Percentiles rank a stretch among this genome's conserved stretches.
Conservation (phyloP, 768 basidiomycete genomes). For the Tephrocybe sp. region DNA sequence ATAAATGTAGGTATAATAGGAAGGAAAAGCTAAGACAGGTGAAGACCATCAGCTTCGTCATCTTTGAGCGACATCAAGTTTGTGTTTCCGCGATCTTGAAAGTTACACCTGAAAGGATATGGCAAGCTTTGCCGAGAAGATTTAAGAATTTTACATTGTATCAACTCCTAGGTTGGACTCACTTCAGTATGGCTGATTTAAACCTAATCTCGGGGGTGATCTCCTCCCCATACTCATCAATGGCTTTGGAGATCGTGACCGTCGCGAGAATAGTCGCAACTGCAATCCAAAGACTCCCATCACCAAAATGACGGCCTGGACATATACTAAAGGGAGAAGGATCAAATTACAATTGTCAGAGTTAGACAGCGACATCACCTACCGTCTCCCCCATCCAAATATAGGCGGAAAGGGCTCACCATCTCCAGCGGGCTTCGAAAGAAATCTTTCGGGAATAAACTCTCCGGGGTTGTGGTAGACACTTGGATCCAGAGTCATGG, state of each 20-base stretch:
- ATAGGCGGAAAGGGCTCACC: constrained; percentile 19
- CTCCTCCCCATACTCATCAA: constrained; percentile 26
- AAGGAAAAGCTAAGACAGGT: too few species aligned
- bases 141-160: too few species aligned
- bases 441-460: constrained; percentile 28
- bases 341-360: background rate
- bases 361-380: background rate
- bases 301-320: constrained; percentile 27
- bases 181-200: constrained; percentile 3
- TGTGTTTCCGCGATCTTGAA: constrained; percentile 2
- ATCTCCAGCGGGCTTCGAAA: constrained; percentile 20
- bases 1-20: too few species aligned
- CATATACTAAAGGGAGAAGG: constrained; percentile 14
- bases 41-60: background rate
- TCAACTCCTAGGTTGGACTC: background rate
- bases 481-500: constrained; percentile 27
- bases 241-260: constrained; percentile 24
- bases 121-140: background rate
- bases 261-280: constrained; percentile 28
- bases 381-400: constrained; percentile 36
- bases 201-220: constrained; percentile 15
- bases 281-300: constrained; percentile 20
- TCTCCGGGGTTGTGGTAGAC: constrained; percentile 26
- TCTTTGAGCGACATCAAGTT: background rate
- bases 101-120: constrained; percentile 4